These are phyloP conservation scores for Oryza meyeriana DNA, from an alignment of 176 grass and related monocot species.

Conservation along the genomic window DNA sequence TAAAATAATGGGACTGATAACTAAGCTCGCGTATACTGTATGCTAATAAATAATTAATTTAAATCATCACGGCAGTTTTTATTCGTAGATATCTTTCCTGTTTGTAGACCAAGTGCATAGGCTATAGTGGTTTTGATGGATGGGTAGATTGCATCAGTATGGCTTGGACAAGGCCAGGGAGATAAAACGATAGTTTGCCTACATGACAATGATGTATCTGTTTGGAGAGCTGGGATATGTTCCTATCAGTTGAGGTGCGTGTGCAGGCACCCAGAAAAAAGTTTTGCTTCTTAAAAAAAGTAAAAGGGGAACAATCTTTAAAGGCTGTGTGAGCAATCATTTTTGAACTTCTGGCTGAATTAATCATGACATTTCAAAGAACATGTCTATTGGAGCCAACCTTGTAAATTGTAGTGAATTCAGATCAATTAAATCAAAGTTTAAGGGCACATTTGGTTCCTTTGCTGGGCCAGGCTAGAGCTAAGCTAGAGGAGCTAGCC, in stretches of 20 bases:
- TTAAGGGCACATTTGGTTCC: too few relatives aligned
- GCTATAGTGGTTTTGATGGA: background rate
- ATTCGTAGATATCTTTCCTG: background rate
- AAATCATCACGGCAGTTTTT: background rate
- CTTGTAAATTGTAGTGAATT: constrained; percentile 7
- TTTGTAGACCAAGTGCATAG: background rate
- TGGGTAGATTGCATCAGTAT: background rate
- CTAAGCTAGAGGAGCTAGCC: too few relatives aligned
- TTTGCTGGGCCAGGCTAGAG: too few relatives aligned
- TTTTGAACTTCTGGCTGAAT: background rate
- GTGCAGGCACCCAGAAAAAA: background rate
- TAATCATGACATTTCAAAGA: background rate
- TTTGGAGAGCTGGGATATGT: background rate
- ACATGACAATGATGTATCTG: background rate
- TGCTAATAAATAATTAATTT: background rate
- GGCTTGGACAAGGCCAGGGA: background rate
- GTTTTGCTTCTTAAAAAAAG: background rate
- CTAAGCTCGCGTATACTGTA: background rate
- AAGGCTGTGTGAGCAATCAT: background rate
- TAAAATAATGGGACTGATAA: background rate
- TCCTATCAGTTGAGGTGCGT: background rate
- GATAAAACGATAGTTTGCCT: constrained; percentile 1
- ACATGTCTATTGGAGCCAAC: background rate
- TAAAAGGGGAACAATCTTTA: background rate
- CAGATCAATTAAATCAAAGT: background rate